Evolutionary conservation across 306 rosid genomes (phyloP).

Genomic region (Pachyrhizus erosus): DNA sequence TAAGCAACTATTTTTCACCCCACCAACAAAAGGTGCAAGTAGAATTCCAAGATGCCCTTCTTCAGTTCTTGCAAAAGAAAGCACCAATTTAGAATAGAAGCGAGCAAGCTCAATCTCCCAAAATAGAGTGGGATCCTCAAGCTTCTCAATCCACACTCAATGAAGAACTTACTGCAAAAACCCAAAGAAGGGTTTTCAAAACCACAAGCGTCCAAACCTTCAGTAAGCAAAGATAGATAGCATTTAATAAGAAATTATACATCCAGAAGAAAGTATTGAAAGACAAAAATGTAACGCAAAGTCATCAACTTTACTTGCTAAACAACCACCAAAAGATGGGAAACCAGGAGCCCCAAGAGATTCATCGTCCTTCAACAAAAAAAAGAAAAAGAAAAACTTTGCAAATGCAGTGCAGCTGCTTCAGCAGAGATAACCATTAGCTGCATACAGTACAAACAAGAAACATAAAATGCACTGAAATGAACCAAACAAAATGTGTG

Average conservation of each 20-base stretch:
- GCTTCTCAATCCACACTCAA: slow-evolving; percentile 30
- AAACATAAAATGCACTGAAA: slow-evolving; percentile 46
- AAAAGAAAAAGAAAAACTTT: not conserved
- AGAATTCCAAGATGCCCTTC: slow-evolving; percentile 42
- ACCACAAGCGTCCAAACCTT: slow-evolving; percentile 32
- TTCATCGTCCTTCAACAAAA: slow-evolving; percentile 27
- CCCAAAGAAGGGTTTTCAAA: slow-evolving; percentile 37
- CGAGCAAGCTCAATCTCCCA: slow-evolving; percentile 35
- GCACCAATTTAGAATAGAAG: slow-evolving; percentile 5
- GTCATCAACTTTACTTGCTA: slow-evolving; percentile 35
- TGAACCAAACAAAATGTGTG: slow-evolving; percentile 38
- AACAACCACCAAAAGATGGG: slow-evolving; percentile 24
- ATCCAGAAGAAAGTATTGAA: slow-evolving; percentile 9
- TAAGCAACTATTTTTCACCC: slow-evolving; percentile 33
- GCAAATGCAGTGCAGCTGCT: slow-evolving; percentile 45
- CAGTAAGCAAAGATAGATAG: slow-evolving; percentile 40
- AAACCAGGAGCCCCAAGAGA: slow-evolving; percentile 42
- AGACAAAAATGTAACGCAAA: not conserved
- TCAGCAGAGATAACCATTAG: slow-evolving; percentile 34
- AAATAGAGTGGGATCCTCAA: slow-evolving; percentile 28
- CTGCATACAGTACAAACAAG: slow-evolving; percentile 39
- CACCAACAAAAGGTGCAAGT: slow-evolving; percentile 24
- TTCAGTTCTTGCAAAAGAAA: slow-evolving; percentile 27
- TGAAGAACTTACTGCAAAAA: slow-evolving; percentile 25
- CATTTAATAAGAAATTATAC: slow-evolving; percentile 16